phyloP scores from a whole-genome alignment of 106 monocot genomes.

The Dioscorea dumetorum region DNA sequence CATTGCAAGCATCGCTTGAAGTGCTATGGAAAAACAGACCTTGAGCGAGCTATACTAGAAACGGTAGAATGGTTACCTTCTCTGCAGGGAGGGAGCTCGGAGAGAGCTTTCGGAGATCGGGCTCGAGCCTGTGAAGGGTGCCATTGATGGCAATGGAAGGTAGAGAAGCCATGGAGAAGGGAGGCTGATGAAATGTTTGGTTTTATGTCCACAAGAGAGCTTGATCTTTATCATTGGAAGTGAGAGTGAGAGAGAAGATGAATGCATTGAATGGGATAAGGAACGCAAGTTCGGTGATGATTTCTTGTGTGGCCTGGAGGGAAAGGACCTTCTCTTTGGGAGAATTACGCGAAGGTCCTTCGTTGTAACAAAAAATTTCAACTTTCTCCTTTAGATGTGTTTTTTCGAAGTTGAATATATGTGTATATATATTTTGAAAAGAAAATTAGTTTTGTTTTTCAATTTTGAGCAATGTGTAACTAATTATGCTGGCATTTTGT shows the following conservation, averaged over 20 bases:
- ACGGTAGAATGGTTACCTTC: constrained; percentile 14
- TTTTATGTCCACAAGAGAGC: too few species aligned
- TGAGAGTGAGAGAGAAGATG: not conserved
- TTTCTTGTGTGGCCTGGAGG: not conserved
- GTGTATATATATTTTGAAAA: too few species aligned
- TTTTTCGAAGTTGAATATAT: too few species aligned
- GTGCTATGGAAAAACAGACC: too few species aligned
- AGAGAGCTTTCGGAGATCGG: constrained; percentile 28
- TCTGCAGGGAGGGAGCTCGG: constrained; percentile 10
- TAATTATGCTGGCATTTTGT: too few species aligned
- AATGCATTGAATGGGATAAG: constrained; percentile 1
- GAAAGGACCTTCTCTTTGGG: not conserved
- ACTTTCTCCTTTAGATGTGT: too few species aligned
- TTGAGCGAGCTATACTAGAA: not conserved
- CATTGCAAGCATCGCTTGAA: not conserved
- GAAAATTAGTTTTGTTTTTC: too few species aligned
- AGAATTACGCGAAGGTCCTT: too few species aligned
- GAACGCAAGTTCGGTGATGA: not conserved
- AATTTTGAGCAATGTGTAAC: too few species aligned
- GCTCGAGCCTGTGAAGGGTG: constrained; percentile 27
- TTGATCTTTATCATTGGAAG: not conserved
- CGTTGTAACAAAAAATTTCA: too few species aligned
- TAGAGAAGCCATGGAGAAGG: constrained; percentile 29
- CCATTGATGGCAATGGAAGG: constrained; percentile 31
- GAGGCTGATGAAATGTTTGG: not conserved